phyloP scores from a whole-genome alignment of 2,329 filamentous ascomycete species.

The Triangularia verruculosa region DNA sequence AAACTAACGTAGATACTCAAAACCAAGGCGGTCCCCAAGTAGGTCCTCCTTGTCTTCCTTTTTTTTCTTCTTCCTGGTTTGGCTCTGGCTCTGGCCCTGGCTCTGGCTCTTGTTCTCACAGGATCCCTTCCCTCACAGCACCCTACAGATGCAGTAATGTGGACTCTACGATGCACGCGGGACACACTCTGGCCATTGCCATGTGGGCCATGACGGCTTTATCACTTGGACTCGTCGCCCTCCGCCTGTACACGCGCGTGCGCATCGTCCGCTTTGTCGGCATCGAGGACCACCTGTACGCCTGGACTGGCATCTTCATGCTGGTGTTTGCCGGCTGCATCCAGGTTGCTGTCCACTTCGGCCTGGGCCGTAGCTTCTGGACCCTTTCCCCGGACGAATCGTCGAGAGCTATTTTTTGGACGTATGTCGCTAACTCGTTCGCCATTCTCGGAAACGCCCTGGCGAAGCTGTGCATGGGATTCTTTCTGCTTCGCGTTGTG shows the following conservation, averaged over 20 bases:
- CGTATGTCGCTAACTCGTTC: slow-evolving; percentile 38
- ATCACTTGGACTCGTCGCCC: slow-evolving; percentile 33
- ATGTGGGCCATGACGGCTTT: slow-evolving; percentile 38
- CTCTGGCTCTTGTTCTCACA: neutral
- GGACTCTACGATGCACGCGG: slow-evolving; percentile 31
- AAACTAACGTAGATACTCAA: neutral
- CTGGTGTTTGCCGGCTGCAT: slow-evolving; percentile 35
- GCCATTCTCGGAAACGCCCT: slow-evolving; percentile 38
- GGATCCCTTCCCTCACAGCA: neutral
- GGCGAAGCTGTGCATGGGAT: slow-evolving; percentile 39
- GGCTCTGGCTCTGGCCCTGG: neutral
- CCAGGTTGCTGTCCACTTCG: slow-evolving; percentile 36
- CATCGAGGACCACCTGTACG: slow-evolving; percentile 37
- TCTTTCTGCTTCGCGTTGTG: slow-evolving; percentile 39
- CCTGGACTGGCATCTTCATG: slow-evolving; percentile 36
- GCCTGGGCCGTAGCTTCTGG: slow-evolving; percentile 36
- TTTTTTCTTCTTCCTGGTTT: neutral
- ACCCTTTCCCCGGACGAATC: slow-evolving; percentile 31
- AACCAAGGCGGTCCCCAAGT: neutral
- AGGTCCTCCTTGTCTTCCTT: neutral
- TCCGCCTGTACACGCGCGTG: slow-evolving; percentile 39
- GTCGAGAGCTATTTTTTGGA: slow-evolving; percentile 39
- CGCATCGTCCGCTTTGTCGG: slow-evolving; percentile 37
- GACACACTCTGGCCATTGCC: slow-evolving; percentile 33
- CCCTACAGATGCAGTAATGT: slow-evolving; percentile 11